Conservation (phyloP, 345 rosid species). For the Populus euphratica region DNA sequence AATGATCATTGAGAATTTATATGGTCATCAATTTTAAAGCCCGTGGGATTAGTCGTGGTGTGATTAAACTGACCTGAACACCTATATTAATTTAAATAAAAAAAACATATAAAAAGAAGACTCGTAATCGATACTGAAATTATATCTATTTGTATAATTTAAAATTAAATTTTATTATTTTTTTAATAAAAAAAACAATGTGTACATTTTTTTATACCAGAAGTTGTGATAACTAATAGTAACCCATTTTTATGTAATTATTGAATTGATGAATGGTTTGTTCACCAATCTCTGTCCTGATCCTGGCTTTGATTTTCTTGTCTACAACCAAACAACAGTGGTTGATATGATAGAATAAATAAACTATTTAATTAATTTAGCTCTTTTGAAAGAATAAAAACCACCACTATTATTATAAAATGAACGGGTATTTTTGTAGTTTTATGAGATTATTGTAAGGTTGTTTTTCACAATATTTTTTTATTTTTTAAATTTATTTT, state of each 20-base stretch:
- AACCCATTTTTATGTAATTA: background rate
- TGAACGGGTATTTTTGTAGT: background rate
- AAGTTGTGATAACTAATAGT: background rate
- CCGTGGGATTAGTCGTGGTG: too few relatives aligned
- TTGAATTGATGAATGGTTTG: background rate
- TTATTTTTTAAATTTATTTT: too few relatives aligned
- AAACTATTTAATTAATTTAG: background rate
- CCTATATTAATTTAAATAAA: too few relatives aligned
- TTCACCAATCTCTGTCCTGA: slow-evolving; percentile 4
- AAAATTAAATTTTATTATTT: background rate
- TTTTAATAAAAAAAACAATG: background rate
- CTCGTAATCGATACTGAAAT: background rate
- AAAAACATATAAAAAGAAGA: background rate
- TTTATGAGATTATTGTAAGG: background rate
- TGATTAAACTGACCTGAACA: too few relatives aligned
- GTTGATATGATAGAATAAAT: background rate
- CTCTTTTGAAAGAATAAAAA: background rate
- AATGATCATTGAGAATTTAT: too few relatives aligned
- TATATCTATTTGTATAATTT: background rate
- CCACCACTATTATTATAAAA: background rate
- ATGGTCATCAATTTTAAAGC: too few relatives aligned
- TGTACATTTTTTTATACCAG: background rate
- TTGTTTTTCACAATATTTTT: too few relatives aligned
- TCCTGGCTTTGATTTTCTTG: slow-evolving; percentile 19
- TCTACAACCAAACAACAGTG: slow-evolving; percentile 21